These are phyloP conservation scores for Halophytophthora polymorphica DNA, from an alignment of 352 stramenopile genomes.

Conservation along the genomic window DNA sequence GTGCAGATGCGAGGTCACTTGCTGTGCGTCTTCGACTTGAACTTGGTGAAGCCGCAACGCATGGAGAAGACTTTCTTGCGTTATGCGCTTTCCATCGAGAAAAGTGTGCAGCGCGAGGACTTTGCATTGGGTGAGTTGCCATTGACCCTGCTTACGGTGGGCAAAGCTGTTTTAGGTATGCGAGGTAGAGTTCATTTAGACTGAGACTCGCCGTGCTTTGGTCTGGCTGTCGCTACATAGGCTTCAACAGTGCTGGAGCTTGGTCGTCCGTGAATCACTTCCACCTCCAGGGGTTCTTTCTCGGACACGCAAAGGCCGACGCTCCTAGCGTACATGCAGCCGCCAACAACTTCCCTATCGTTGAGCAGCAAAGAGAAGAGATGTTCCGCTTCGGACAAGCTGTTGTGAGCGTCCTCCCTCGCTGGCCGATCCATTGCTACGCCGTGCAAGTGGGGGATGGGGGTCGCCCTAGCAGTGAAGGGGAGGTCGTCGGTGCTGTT, in stretches of 20 bases:
- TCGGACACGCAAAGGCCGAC: conserved; percentile 14
- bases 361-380: conserved; percentile 27
- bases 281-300: conserved; percentile 68
- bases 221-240: conserved; percentile 6
- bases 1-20: conserved; percentile 56
- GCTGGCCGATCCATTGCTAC: conserved; percentile 54
- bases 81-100: conserved; percentile 22
- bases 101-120: conserved; percentile 21
- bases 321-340: too few relatives aligned
- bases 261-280: conserved; percentile 82
- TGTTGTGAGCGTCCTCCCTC: conserved; percentile 21
- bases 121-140: conserved; percentile 47
- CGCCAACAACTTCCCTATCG: conserved; percentile 37
- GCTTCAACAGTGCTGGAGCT: conserved; percentile 71
- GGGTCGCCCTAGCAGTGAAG: neutral
- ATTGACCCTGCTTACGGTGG: neutral
- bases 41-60: conserved; percentile 29
- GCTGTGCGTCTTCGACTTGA: conserved; percentile 51
- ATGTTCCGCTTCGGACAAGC: conserved; percentile 15
- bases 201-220: too few relatives aligned
- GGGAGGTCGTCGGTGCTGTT: conserved; percentile 12
- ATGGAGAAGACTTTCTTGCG: conserved; percentile 30
- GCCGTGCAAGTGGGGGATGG: conserved; percentile 16
- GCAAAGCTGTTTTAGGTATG: too few relatives aligned
- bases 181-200: too few relatives aligned